These are phyloP conservation scores for Notholithocarpus densiflorus DNA, from an alignment of 306 rosid species.

Conservation along the genomic window DNA sequence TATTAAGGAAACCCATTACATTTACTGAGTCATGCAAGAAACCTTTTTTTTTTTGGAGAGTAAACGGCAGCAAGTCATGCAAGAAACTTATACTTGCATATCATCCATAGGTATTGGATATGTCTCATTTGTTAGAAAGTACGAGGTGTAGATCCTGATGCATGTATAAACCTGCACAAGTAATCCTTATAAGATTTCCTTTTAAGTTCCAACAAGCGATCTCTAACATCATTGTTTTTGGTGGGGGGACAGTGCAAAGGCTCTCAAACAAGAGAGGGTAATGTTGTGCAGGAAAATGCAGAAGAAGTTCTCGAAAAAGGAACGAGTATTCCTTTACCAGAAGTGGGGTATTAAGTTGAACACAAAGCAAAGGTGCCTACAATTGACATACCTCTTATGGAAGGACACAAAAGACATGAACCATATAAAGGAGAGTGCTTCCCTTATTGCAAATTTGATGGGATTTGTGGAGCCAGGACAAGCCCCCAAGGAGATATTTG, in stretches of 20 bases:
- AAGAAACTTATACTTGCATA: too few relatives aligned
- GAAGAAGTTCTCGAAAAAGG: conserved; percentile 54
- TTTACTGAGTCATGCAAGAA: too few relatives aligned
- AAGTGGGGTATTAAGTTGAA: conserved; percentile 66
- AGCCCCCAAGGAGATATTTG: conserved; percentile 53
- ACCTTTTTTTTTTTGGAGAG: too few relatives aligned
- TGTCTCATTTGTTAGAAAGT: neutral
- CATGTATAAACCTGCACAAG: neutral
- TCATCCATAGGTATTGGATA: too few relatives aligned
- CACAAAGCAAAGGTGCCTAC: conserved; percentile 66
- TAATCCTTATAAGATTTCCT: neutral
- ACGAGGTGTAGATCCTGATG: neutral
- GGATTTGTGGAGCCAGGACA: conserved; percentile 49
- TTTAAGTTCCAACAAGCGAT: neutral
- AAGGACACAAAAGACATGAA: conserved; percentile 47
- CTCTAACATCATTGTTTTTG: neutral
- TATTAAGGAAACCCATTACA: too few relatives aligned
- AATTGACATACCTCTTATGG: conserved; percentile 62
- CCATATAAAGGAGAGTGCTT: conserved; percentile 67
- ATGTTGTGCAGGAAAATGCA: conserved; percentile 72
- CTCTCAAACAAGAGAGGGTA: conserved; percentile 69
- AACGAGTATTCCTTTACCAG: conserved; percentile 54
- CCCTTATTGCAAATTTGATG: conserved; percentile 68
- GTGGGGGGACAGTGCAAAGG: conserved; percentile 40
- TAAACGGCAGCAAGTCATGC: too few relatives aligned